A percentile compares a stretch with the other conserved stretches of the same genome.
These are phyloP conservation scores for Akebia trifoliata DNA, from an alignment of 164 flowering plant genomes.

Conservation along the genomic window DNA sequence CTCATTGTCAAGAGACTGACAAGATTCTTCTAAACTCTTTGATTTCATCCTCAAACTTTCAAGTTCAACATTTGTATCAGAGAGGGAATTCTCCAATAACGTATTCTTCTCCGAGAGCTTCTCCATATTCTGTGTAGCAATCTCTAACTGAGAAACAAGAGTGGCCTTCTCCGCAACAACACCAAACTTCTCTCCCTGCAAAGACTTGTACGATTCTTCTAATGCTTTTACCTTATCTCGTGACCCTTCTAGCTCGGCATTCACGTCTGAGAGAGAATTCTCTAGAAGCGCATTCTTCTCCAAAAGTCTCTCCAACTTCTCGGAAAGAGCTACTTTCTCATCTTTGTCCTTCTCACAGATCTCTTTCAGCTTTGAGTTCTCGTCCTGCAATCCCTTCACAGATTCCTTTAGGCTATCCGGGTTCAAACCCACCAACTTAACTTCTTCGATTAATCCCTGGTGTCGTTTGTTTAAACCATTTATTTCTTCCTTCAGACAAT, in stretches of 20 bases:
- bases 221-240: slow-evolving; percentile 41
- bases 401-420: slow-evolving; percentile 47
- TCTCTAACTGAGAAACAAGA: slow-evolving; percentile 58
- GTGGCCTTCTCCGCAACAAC: slow-evolving; percentile 60
- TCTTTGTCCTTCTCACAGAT: slow-evolving; percentile 34
- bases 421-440: slow-evolving; percentile 56
- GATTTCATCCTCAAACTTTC: slow-evolving; percentile 54
- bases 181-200: slow-evolving; percentile 53
- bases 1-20: slow-evolving; percentile 54
- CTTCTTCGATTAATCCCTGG: slow-evolving; percentile 45
- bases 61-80: slow-evolving; percentile 56
- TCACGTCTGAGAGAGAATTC: slow-evolving; percentile 43
- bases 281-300: slow-evolving; percentile 39
- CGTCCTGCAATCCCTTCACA: slow-evolving; percentile 59
- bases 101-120: slow-evolving; percentile 57
- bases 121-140: slow-evolving; percentile 52
- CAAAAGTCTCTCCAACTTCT: slow-evolving; percentile 40
- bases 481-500: slow-evolving; percentile 58
- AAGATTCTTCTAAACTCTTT: slow-evolving; percentile 63
- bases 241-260: slow-evolving; percentile 39
- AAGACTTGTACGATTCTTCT: slow-evolving; percentile 49
- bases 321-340: slow-evolving; percentile 42
- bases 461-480: slow-evolving; percentile 43
- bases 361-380: slow-evolving; percentile 60
- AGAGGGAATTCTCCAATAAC: slow-evolving; percentile 57